Base-by-base conservation (phyloP, 2,329 filamentous ascomycete species). In the Bretziella fagacearum region DNA sequence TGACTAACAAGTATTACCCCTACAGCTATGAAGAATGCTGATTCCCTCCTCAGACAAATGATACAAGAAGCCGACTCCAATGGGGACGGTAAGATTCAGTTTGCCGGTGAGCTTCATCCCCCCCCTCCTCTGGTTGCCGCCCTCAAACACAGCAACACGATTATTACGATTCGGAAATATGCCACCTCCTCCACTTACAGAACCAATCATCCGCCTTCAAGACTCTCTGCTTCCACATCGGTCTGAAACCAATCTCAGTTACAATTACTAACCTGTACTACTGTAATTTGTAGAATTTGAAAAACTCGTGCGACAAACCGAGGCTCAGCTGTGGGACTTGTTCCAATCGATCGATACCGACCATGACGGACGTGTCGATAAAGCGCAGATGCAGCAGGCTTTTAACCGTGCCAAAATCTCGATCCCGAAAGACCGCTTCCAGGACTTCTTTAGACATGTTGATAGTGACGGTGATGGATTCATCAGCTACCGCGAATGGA, bases 401-500 rank as follows among this genome's bases (percentile, higher is more conserved):
- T 93, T 95, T 58, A 69, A 78, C 51, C 73, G 70, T 45, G 81
- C 84, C 32, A 87, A 87, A 27, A 69, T 98, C 44, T 72, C 77
- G 6, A 80, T 96, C 10, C 81, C 86, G 18, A 77, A 70, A 54
- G 74, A 78, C 47, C 82, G 85, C 57, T 66, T 98, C 39, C 74
- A 84, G 53, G 74, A 78, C 52, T 96, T 98, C 66, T 95, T 98
- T 59, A 66, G 74, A 53, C 81, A 94, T 59, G 81, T 98, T 56
- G 91, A 98, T 61, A 72, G 75, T 58, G 89, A 98, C 64, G 74
- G 80, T 55, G 87, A 98, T 60, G 86, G 86, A 41, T 77, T 67
- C 53, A 93, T 96, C 55, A 86, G 73, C 52, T 96, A 93, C 63
- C 79, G 85, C 54, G 91, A 98, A 71, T 96, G 91, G 91, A 80